Evolutionary conservation across 306 rosid genomes (phyloP).

Genomic region (Crataegus laevigata): DNA sequence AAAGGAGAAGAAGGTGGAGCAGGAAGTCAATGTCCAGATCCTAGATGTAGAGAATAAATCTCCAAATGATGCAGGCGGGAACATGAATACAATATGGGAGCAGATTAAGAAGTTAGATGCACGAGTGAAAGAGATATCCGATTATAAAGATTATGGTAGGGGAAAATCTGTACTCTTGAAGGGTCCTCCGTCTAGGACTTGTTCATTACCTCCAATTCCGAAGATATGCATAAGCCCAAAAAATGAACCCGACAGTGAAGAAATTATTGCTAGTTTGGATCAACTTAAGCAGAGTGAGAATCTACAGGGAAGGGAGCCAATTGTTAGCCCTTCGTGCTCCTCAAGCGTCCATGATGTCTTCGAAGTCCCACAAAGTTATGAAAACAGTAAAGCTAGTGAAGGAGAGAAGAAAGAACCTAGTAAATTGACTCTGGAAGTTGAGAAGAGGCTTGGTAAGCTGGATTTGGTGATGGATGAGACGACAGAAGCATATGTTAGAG

Average conservation of each 20-base stretch:
- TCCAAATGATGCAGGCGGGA: conserved; percentile 13
- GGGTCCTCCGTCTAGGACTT: conserved; percentile 31
- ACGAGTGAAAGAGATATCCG: conserved; percentile 64
- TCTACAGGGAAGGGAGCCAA: conserved; percentile 15
- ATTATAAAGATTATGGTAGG: conserved; percentile 34
- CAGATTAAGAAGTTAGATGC: conserved; percentile 54
- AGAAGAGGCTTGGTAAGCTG: conserved; percentile 39
- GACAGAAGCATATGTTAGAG: conserved; percentile 20
- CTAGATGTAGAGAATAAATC: conserved; percentile 26
- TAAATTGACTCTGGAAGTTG: conserved; percentile 30
- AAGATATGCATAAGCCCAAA: conserved; percentile 18
- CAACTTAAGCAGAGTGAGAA: conserved; percentile 9
- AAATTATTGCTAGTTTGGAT: conserved; percentile 14
- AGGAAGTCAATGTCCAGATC: conserved; percentile 24
- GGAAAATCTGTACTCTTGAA: conserved; percentile 20
- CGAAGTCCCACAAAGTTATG: conserved; percentile 55
- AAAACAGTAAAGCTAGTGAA: conserved; percentile 23
- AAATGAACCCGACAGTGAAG: conserved; percentile 10
- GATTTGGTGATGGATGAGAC: conserved; percentile 34
- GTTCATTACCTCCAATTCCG: conserved; percentile 39
- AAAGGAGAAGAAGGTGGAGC: conserved; percentile 24
- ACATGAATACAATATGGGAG: conserved; percentile 48
- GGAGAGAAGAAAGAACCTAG: conserved; percentile 27
- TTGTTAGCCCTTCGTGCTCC: conserved; percentile 19
- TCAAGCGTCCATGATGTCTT: conserved; percentile 61